phyloP scores from a whole-genome alignment of 2,329 filamentous ascomycete species.

The Aspergillus aculeatinus region DNA sequence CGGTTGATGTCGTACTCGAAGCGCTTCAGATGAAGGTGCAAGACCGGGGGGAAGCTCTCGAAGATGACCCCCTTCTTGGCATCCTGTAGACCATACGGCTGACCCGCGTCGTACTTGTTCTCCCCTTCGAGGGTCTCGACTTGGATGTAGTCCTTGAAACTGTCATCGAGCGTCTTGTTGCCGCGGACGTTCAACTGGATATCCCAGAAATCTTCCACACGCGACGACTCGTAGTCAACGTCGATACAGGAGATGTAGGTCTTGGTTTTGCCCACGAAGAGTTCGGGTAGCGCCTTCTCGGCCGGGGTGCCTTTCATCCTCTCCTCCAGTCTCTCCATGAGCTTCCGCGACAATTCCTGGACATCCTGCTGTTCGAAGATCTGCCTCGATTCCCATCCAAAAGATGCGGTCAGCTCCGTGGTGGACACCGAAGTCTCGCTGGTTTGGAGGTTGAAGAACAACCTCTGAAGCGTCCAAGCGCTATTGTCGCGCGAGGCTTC shows the following conservation, averaged over 20 bases:
- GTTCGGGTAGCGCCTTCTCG: slow-evolving; percentile 80
- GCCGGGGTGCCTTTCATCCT: slow-evolving; percentile 96
- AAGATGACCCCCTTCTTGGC: slow-evolving; percentile 98
- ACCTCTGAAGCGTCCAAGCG: slow-evolving; percentile 86
- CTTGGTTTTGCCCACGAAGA: slow-evolving; percentile 98
- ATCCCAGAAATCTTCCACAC: slow-evolving; percentile 98
- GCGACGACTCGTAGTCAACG: slow-evolving; percentile 93
- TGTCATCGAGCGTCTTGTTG: slow-evolving; percentile 89
- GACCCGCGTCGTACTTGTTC: slow-evolving; percentile 94
- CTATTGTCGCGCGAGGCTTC: slow-evolving; percentile 82
- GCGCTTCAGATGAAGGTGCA: slow-evolving; percentile 92
- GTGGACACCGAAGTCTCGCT: slow-evolving; percentile 81
- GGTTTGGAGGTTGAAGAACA: slow-evolving; percentile 94
- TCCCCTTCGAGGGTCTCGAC: slow-evolving; percentile 97
- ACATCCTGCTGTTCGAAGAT: slow-evolving; percentile 99
- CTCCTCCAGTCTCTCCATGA: slow-evolving; percentile 96
- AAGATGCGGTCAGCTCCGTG: slow-evolving; percentile 90
- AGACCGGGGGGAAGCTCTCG: slow-evolving; percentile 86
- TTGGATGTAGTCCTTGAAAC: slow-evolving; percentile 93
- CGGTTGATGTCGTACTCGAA: slow-evolving; percentile 97
- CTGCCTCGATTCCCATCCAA: slow-evolving; percentile 96
- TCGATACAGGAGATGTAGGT: slow-evolving; percentile 99
- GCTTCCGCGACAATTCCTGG: slow-evolving; percentile 89
- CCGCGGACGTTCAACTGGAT: slow-evolving; percentile 95
- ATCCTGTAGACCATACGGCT: slow-evolving; percentile 88